A percentile compares a stretch with the other conserved stretches of the same genome.
phyloP scores from a whole-genome alignment of 768 basidiomycete genomes.

The Coprinellus aureogranulatus region DNA sequence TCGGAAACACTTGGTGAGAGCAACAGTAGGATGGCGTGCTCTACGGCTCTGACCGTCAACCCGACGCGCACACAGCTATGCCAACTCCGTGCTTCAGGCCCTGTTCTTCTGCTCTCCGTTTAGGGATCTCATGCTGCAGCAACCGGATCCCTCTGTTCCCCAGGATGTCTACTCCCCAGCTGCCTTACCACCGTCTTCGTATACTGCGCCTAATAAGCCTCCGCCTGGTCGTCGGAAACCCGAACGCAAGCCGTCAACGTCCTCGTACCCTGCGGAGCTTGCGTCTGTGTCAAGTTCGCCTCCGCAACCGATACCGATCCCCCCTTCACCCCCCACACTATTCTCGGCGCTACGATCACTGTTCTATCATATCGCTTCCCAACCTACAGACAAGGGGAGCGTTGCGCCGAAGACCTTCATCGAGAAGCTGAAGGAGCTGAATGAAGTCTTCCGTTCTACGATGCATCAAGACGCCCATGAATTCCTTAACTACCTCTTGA shows the following conservation, averaged over 20 bases:
- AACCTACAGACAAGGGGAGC: slow-evolving; percentile 77
- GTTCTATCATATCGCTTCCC: slow-evolving; percentile 77
- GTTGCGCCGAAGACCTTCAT: slow-evolving; percentile 90
- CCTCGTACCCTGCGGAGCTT: slow-evolving; percentile 21
- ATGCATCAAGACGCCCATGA: slow-evolving; percentile 99
- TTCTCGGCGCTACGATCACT: slow-evolving; percentile 93
- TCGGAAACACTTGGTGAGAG: slow-evolving; percentile 91
- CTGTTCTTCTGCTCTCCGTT: slow-evolving; percentile 95
- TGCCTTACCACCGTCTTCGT: slow-evolving; percentile 20
- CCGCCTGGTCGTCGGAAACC: slow-evolving; percentile 51
- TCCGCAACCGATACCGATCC: slow-evolving; percentile 44
- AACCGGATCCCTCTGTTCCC: slow-evolving; percentile 49
- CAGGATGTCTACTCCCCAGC: slow-evolving; percentile 25
- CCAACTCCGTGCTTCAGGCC: slow-evolving; percentile 97
- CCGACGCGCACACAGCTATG: slow-evolving; percentile 61
- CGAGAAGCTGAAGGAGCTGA: slow-evolving; percentile 88
- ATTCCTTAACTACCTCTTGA: slow-evolving; percentile 91
- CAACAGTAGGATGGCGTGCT: neutral
- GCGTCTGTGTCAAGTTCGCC: slow-evolving; percentile 24
- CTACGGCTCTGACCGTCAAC: slow-evolving; percentile 15
- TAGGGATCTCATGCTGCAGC: slow-evolving; percentile 82
- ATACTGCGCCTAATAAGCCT: slow-evolving; percentile 19
- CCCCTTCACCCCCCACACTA: slow-evolving; percentile 67
- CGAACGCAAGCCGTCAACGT: slow-evolving; percentile 47
- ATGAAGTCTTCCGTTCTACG: slow-evolving; percentile 85